phyloP scores from a whole-genome alignment of 2,329 filamentous ascomycete species.

The Penicillium sumatraense region DNA sequence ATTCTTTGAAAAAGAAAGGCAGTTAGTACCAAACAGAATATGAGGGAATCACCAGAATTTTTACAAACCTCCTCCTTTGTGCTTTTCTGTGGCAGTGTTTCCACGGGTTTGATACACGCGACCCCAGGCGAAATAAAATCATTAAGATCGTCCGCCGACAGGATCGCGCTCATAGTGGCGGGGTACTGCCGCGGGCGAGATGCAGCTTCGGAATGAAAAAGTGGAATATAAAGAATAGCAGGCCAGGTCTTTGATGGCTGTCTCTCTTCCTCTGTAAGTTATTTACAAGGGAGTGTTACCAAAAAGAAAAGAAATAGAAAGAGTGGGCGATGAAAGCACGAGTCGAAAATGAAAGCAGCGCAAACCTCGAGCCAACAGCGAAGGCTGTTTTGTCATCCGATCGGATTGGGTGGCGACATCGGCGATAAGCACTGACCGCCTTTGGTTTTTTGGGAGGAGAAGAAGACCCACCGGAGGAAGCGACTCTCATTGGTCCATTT shows the following conservation, averaged over 20 bases:
- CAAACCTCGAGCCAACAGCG: conserved; percentile 20
- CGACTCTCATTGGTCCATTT: conserved; percentile 16
- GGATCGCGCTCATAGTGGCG: conserved; percentile 85
- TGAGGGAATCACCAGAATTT: too few relatives aligned
- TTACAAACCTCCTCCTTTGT: conserved; percentile 42
- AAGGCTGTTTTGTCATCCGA: conserved; percentile 36
- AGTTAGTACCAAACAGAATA: conserved; percentile 19
- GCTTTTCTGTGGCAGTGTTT: conserved; percentile 75
- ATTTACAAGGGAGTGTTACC: not conserved
- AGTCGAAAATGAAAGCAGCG: conserved; percentile 1
- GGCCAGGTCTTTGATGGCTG: not conserved
- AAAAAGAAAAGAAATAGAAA: not conserved
- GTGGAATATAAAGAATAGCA: not conserved
- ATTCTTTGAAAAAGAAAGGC: conserved; percentile 47
- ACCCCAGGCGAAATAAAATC: conserved; percentile 98
- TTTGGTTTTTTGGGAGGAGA: too few relatives aligned
- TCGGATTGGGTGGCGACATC: conserved; percentile 32
- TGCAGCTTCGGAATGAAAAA: conserved; percentile 13
- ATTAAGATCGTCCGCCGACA: conserved; percentile 95
- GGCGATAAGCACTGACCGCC: conserved; percentile 12
- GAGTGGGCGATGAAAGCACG: too few relatives aligned
- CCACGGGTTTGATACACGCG: conserved; percentile 96
- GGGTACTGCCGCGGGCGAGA: conserved; percentile 17
- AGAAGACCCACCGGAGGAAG: too few relatives aligned
- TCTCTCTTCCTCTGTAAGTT: too few relatives aligned